phyloP scores from a whole-genome alignment of 2,329 filamentous ascomycete genomes.

The Arthrinium phaeospermum region DNA sequence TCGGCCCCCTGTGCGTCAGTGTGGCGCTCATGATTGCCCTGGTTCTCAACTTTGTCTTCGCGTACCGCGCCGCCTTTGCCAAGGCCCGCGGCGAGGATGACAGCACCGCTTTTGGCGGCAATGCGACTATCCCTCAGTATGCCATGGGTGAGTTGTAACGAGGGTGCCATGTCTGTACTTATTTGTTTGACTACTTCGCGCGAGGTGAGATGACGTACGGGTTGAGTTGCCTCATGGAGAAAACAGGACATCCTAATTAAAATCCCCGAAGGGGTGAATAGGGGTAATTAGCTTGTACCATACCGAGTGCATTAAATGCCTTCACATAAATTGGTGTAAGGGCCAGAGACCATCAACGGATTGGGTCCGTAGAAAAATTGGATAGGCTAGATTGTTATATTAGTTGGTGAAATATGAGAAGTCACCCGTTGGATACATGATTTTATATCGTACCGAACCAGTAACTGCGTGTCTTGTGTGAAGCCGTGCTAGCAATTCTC shows the following conservation, averaged over 20 bases:
- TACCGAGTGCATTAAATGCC: neutral
- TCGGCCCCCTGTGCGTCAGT: slow-evolving; percentile 85
- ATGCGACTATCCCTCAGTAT: neutral
- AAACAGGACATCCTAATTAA: neutral
- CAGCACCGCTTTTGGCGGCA: neutral
- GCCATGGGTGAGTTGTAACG: slow-evolving; percentile 14
- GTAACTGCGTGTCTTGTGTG: too few species aligned
- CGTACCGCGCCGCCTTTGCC: slow-evolving; percentile 57
- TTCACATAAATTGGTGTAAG: neutral
- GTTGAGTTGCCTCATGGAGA: neutral
- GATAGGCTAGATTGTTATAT: slow-evolving; percentile 6
- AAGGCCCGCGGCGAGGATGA: neutral
- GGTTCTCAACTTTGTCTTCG: slow-evolving; percentile 86
- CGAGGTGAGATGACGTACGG: neutral
- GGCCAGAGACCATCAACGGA: neutral
- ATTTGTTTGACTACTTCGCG: neutral
- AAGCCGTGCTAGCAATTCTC: too few species aligned
- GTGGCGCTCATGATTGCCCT: slow-evolving; percentile 78
- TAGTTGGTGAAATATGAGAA: neutral
- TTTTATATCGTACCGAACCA: neutral
- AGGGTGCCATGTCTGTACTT: neutral
- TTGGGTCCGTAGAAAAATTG: neutral
- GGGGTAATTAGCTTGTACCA: neutral
- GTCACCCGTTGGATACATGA: neutral
- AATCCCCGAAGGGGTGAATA: neutral